Evolutionary conservation across 1,139 yeast species (phyloP).

Genomic region (Magnusiomyces starmeri): DNA sequence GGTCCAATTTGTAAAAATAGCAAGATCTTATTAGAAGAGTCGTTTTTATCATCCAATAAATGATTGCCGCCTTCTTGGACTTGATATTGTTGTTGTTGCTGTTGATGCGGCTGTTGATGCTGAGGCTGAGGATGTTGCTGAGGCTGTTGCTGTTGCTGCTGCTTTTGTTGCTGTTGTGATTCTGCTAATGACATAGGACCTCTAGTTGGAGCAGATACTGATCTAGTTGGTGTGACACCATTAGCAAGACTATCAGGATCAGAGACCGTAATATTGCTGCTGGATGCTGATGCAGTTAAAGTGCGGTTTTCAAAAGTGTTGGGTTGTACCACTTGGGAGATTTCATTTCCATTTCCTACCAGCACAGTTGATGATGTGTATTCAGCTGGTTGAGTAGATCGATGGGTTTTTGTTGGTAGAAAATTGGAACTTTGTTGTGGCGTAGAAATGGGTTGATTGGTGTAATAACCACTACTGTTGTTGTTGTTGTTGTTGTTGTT

Average conservation of each 20-base stretch:
- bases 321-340: slow-evolving; percentile 3
- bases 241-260: not conserved
- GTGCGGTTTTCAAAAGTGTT: not conserved
- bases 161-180: not conserved
- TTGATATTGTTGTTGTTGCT: not conserved
- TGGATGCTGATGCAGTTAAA: not conserved
- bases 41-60: slow-evolving; percentile 1
- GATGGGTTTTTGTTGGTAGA: slow-evolving; percentile 26
- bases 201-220: slow-evolving; percentile 2
- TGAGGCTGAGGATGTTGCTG: not conserved
- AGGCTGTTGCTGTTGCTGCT: not conserved
- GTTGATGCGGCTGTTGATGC: slow-evolving; percentile 1
- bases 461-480: not conserved
- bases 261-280: not conserved
- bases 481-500: not conserved
- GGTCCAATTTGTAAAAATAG: slow-evolving; percentile 54
- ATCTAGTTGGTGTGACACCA: slow-evolving; percentile 1
- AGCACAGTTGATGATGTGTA: slow-evolving; percentile 23
- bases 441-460: not conserved
- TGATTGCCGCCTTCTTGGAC: slow-evolving; percentile 7
- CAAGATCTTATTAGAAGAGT: slow-evolving; percentile 29
- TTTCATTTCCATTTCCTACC: slow-evolving; percentile 14
- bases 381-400: slow-evolving; percentile 25
- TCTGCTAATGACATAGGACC: slow-evolving; percentile 3
- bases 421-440: slow-evolving; percentile 10